Conservation (phyloP, 1,284 basidiomycete species). For the Cutaneotrichosporon mucoides region DNA sequence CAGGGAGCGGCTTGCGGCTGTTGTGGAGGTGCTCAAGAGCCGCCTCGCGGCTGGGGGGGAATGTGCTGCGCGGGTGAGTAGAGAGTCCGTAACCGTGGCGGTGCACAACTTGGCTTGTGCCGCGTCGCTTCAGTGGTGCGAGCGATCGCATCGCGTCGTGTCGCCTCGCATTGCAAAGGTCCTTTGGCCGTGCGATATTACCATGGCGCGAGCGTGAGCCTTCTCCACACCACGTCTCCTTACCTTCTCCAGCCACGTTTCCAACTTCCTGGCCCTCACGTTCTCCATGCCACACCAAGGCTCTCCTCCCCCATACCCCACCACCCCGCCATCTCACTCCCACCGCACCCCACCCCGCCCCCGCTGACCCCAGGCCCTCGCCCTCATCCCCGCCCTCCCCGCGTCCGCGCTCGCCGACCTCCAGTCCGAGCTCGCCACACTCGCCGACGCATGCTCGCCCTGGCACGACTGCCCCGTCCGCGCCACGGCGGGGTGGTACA, state of each 20-base stretch:
- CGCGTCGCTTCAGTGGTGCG: neutral
- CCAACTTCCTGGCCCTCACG: too few relatives aligned
- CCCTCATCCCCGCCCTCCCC: neutral
- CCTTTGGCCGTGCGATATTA: too few relatives aligned
- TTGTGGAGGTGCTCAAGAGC: neutral
- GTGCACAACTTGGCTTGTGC: too few relatives aligned
- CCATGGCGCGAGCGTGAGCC: too few relatives aligned
- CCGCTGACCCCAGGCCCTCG: slow-evolving; percentile 4
- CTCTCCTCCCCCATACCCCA: neutral
- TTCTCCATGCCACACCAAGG: too few relatives aligned
- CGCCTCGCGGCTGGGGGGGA: neutral
- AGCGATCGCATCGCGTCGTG: neutral
- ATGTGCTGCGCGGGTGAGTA: neutral
- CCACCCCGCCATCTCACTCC: neutral
- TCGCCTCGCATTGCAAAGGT: too few relatives aligned
- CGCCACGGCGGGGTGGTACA: neutral
- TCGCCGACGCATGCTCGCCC: neutral
- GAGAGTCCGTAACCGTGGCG: too few relatives aligned
- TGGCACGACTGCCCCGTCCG: neutral
- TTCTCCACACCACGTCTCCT: too few relatives aligned
- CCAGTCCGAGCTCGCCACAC: neutral
- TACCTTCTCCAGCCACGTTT: too few relatives aligned
- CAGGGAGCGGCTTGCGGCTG: neutral
- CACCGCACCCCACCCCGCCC: neutral
- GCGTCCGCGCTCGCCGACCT: neutral